phyloP scores from a whole-genome alignment of 164 flowering plant species.

The Akebia trifoliata region DNA sequence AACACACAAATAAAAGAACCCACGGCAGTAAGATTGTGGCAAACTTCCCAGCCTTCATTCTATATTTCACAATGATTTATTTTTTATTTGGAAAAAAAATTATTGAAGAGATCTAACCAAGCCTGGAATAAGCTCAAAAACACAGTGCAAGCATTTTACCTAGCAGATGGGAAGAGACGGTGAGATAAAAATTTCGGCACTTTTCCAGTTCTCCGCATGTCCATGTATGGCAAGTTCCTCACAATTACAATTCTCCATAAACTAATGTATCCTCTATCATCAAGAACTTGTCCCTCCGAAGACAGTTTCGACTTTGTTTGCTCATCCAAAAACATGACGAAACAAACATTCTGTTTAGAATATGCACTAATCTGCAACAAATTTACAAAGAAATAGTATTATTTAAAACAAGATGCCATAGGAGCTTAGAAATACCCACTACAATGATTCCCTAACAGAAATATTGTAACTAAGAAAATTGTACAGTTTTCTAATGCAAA shows the following conservation, averaged over 20 bases:
- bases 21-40: too few species aligned
- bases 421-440: too few species aligned
- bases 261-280: conserved; percentile 64
- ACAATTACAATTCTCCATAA: conserved; percentile 81
- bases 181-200: conserved; percentile 93
- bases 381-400: conserved; percentile 7
- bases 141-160: conserved; percentile 34
- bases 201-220: conserved; percentile 92
- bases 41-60: too few species aligned
- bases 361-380: conserved; percentile 74
- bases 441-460: too few species aligned
- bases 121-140: background rate
- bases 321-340: conserved; percentile 93
- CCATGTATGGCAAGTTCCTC: conserved; percentile 77
- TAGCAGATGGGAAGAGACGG: conserved; percentile 86
- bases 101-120: background rate
- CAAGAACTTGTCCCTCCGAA: conserved; percentile 61
- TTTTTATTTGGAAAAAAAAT: too few species aligned
- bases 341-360: conserved; percentile 84
- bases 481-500: too few species aligned
- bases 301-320: conserved; percentile 56
- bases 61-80: too few species aligned
- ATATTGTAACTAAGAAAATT: too few species aligned
- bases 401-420: conserved; percentile 3
- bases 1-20: too few species aligned